Evolutionary conservation across 768 basidiomycete species (phyloP), one percentile per base, ranked within the genome.

Genomic region (Lactarius trivialis): DNA sequence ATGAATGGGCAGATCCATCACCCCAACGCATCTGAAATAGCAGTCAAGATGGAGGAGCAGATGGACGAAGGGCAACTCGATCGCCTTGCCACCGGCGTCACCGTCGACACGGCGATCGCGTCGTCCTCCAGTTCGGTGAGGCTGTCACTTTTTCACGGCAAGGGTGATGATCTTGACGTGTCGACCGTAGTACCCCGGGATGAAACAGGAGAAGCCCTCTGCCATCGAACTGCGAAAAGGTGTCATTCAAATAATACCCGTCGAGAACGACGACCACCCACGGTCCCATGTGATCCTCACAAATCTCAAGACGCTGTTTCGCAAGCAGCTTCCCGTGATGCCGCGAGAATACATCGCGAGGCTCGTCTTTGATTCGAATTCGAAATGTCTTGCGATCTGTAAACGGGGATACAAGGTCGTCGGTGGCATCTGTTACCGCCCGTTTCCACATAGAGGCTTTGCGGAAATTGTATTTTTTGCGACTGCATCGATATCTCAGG

Each of bases 381-480:
- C 96, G n/a, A 89, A 89, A 70, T 84, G 84, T 36, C 81, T 99
- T 56, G 97, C 94, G 2, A 97, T 99, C 70, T 87, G 97, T 71
- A 98, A 98, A 75, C 82, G 88, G 28, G 97, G 97, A 0, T 88
- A 85, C 73, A 95, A 95, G 70, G 96, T 98, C 48, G 96, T 98
- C 2, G 96, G 95, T 26, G 97, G 97, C 5, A 98, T 99, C 67
- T 96, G 93, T 71, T 99, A 91, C 75, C 83, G 97, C 36, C 96
- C 96, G 2, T 98, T 99, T 71, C 88, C 92, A 37, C 93, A 93
- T 70, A 83, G 95, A 65, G 86, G 88, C 19, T 99, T 99, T 69
- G 93, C 95, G 33, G 97, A 99, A 74, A 98, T 99, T 69, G 95
- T 97, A 7, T 99, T 99, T 76, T 98, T 98, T 71, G 97, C 97